Conservation (phyloP, 2,329 filamentous ascomycete genomes). For the Botryotinia calthae region DNA sequence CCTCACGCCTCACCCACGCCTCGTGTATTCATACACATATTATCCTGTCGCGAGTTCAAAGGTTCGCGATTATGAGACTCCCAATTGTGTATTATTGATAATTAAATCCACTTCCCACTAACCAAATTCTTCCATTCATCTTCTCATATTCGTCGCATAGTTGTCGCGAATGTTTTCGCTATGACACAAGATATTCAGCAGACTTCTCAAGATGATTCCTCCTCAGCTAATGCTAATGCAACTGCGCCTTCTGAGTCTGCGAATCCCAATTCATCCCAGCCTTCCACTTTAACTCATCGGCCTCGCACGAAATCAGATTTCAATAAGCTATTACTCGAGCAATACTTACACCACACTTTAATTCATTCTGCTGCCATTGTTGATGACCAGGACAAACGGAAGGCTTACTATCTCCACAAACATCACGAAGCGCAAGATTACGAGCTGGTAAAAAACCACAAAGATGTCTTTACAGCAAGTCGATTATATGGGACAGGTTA, state of each 20-base stretch:
- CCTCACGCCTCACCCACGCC: background rate
- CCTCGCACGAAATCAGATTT: conserved; percentile 35
- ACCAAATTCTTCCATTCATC: background rate
- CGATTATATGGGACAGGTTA: conserved; percentile 73
- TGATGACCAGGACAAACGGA: conserved; percentile 49
- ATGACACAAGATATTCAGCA: conserved; percentile 39
- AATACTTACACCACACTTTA: conserved; percentile 64
- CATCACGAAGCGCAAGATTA: conserved; percentile 70
- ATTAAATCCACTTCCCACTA: background rate
- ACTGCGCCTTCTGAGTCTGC: conserved; percentile 26
- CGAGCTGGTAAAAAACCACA: conserved; percentile 56
- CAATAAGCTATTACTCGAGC: conserved; percentile 55
- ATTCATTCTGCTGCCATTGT: conserved; percentile 54
- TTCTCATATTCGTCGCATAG: background rate
- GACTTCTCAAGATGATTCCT: conserved; percentile 25
- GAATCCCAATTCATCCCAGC: conserved; percentile 25
- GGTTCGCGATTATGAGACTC: conserved; percentile 10
- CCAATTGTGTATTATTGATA: background rate
- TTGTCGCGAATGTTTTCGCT: conserved; percentile 36
- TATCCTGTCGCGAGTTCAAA: background rate
- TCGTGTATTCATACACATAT: conserved; percentile 1
- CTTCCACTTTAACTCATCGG: conserved; percentile 33
- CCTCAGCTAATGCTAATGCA: conserved; percentile 2
- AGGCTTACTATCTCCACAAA: conserved; percentile 59
- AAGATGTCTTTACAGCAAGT: conserved; percentile 54